A percentile compares a stretch with the other conserved stretches of the same genome.
These are phyloP conservation scores for Venturia oleaginea DNA, from an alignment of 2,329 filamentous ascomycete species.

Conservation along the genomic window DNA sequence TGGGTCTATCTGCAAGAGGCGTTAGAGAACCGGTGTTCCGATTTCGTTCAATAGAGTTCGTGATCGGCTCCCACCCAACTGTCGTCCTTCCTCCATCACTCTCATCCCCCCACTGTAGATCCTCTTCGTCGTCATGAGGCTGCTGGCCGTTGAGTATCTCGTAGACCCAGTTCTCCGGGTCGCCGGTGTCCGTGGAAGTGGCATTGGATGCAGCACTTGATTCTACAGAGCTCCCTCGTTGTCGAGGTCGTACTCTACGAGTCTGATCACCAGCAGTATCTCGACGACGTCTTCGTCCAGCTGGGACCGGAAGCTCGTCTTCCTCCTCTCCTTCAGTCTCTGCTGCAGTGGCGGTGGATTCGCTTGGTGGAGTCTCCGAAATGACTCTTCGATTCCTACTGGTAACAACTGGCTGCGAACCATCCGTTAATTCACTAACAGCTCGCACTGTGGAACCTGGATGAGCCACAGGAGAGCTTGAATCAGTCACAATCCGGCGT, in stretches of 20 bases:
- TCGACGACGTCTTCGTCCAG: conserved; percentile 2
- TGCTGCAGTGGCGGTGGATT: not conserved
- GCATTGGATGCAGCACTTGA: conserved; percentile 2
- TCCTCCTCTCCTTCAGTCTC: conserved; percentile 10
- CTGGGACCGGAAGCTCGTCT: conserved; percentile 14
- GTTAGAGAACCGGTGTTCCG: conserved; percentile 38
- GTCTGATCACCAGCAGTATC: not conserved
- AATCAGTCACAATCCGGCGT: not conserved
- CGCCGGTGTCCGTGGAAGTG: not conserved
- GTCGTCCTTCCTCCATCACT: conserved; percentile 36
- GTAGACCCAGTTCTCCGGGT: not conserved
- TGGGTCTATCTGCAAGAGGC: conserved; percentile 38
- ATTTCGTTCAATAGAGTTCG: conserved; percentile 36
- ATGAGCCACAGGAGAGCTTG: not conserved
- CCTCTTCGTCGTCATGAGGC: conserved; percentile 25
- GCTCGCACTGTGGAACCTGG: not conserved
- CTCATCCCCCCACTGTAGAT: conserved; percentile 25
- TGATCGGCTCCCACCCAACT: conserved; percentile 36
- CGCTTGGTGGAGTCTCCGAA: conserved; percentile 7
- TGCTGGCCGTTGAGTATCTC: conserved; percentile 18
- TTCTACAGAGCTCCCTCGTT: conserved; percentile 8
- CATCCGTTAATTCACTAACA: not conserved
- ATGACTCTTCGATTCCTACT: conserved; percentile 9
- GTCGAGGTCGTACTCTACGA: not conserved
- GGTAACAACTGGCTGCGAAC: not conserved